Base-by-base conservation (phyloP, 805 yeast genomes). In the Dipodascopsis uninucleata region DNA sequence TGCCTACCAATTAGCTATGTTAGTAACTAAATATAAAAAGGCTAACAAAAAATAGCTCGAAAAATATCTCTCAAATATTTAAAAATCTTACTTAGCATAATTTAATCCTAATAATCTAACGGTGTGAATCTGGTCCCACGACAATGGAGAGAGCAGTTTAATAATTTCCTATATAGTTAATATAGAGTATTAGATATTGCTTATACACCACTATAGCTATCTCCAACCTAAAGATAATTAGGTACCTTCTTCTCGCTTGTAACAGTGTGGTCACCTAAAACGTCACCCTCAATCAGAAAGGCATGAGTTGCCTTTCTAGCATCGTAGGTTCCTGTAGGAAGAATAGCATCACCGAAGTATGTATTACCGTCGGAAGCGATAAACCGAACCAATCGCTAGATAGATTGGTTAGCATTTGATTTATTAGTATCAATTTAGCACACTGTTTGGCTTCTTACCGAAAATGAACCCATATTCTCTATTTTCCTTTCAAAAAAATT, bases 81-180 rank as follows among this genome's bases (percentile, higher is more conserved):
- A 16, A 3, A 16, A 29, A 32, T 28, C 70, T 41, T 65, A 69
- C 56, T 71, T 71, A 31, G 64, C 61, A 55, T 74, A 77, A 58
- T 77, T 77, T 60, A 77, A 65, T 0, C 81, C 81, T 26, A 77
- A 65, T 57, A 72, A 67, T 38, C 78, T 63, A 17, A 76, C 63
- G 1, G 73, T 67, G 4, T 61, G 61, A 1, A 71, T 61, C 36
- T 68, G 69, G 3, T 54, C 53, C n/a, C 53, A 53, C 4, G 65
- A 60, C 25, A 75, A 46, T 3, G 79, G 79, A 2, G 71, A 53
- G 39, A 75, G 57, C 10, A 75, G 60, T 39, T 64, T 49, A 31
- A 52, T 45, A 24, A 75, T 63, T 2, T 63, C 57, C 35, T 57
- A 43, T 14, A 54, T 26, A n/a, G 29, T 32, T 32, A n/a, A 12